These are phyloP conservation scores for Geotrichum fermentans DNA, from an alignment of 1,139 yeast species.

Conservation along the genomic window DNA sequence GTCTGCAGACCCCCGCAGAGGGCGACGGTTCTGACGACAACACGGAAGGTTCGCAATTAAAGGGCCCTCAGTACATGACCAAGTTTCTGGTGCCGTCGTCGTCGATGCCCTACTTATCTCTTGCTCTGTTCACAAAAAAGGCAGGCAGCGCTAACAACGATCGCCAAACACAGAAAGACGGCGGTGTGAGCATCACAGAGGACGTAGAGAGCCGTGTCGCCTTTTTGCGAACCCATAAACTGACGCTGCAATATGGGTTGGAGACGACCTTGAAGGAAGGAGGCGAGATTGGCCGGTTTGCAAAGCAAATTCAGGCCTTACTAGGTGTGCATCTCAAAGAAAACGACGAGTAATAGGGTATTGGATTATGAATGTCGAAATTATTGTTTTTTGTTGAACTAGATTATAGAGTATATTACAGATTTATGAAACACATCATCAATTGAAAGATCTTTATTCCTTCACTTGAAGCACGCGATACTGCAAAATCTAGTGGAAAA, in stretches of 20 bases:
- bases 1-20: constrained; percentile 23
- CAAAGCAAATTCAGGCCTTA: constrained; percentile 35
- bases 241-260: constrained; percentile 50
- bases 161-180: constrained; percentile 1
- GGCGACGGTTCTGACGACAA: neutral
- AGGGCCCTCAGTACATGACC: neutral
- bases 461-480: neutral
- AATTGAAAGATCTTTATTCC: neutral
- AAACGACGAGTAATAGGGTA: neutral
- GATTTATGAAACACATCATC: neutral
- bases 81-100: constrained; percentile 17
- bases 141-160: neutral
- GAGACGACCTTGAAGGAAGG: constrained; percentile 58
- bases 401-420: neutral
- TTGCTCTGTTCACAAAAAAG: constrained; percentile 10
- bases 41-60: neutral
- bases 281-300: constrained; percentile 65
- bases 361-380: neutral
- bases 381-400: neutral
- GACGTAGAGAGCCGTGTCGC: constrained; percentile 61
- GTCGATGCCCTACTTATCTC: constrained; percentile 18
- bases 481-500: neutral
- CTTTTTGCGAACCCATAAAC: constrained; percentile 50
- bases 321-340: constrained; percentile 6
- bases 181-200: constrained; percentile 42